A percentile compares a stretch with the other conserved stretches of the same genome.
phyloP scores from a whole-genome alignment of 176 grass and related monocot genomes.

The Raddia distichophylla region DNA sequence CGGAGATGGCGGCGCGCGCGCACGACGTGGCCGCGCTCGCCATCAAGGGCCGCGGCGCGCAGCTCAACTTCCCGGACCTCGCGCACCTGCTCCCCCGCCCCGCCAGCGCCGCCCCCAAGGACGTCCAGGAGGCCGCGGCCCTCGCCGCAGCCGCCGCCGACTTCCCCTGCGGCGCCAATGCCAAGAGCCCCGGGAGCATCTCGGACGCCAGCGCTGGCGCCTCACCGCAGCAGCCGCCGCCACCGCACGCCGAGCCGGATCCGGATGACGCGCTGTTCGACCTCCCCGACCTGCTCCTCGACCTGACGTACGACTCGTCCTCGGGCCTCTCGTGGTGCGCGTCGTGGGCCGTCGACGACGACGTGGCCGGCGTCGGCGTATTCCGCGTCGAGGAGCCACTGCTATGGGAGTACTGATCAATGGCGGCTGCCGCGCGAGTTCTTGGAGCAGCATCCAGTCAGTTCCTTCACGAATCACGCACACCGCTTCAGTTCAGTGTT shows the following conservation, averaged over 20 bases:
- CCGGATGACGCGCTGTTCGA: slow-evolving; percentile 76
- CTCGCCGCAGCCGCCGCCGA: slow-evolving; percentile 42
- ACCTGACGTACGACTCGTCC: slow-evolving; percentile 67
- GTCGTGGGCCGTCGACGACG: slow-evolving; percentile 55
- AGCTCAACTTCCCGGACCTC: slow-evolving; percentile 64
- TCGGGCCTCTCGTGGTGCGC: slow-evolving; percentile 36
- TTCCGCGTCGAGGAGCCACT: slow-evolving; percentile 80
- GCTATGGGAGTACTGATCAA: slow-evolving; percentile 75
- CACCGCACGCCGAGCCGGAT: neutral
- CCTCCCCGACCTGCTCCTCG: slow-evolving; percentile 85
- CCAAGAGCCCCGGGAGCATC: slow-evolving; percentile 41
- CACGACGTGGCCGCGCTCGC: slow-evolving; percentile 78
- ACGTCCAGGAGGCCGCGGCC: slow-evolving; percentile 62
- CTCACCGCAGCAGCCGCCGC: neutral
- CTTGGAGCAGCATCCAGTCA: neutral
- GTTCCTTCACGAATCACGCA: neutral
- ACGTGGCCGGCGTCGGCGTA: slow-evolving; percentile 36
- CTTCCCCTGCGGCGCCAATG: slow-evolving; percentile 31
- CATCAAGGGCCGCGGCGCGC: slow-evolving; percentile 58
- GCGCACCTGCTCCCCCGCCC: slow-evolving; percentile 60
- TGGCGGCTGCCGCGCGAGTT: neutral
- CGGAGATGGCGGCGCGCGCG: slow-evolving; percentile 70
- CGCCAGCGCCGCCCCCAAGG: slow-evolving; percentile 46
- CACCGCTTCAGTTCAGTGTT: neutral
- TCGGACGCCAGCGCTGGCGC: slow-evolving; percentile 9